These are phyloP conservation scores for Didymella glomerata DNA, from an alignment of 2,329 filamentous ascomycete genomes.

Conservation along the genomic window DNA sequence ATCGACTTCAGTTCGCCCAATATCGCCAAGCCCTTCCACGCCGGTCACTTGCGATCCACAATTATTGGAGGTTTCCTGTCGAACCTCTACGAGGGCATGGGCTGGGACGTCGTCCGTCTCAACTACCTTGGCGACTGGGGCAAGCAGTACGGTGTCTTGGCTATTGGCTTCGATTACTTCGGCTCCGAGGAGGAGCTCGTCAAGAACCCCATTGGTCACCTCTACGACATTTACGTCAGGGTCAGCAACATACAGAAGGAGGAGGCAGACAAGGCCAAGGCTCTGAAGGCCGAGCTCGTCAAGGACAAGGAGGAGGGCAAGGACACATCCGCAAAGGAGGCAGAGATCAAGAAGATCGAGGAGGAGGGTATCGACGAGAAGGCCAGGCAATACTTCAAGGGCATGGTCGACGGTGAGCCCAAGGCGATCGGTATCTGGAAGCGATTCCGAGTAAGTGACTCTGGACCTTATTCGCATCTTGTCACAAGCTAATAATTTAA, in stretches of 20 bases:
- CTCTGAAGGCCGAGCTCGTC: constrained; percentile 56
- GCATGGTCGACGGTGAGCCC: constrained; percentile 70
- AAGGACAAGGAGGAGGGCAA: constrained; percentile 54
- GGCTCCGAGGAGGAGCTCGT: constrained; percentile 75
- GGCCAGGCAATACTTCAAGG: constrained; percentile 75
- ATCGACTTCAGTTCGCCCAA: constrained; percentile 88
- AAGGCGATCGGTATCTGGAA: constrained; percentile 69
- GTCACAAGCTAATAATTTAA: constrained; percentile 20
- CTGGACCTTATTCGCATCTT: neutral
- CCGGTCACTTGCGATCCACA: constrained; percentile 77
- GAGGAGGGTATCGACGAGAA: constrained; percentile 68
- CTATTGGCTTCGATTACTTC: constrained; percentile 77
- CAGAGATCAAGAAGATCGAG: constrained; percentile 52
- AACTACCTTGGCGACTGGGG: constrained; percentile 86
- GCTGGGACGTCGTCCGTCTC: constrained; percentile 75
- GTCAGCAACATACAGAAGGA: constrained; percentile 70
- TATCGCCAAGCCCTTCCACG: constrained; percentile 84
- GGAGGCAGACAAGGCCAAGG: constrained; percentile 72
- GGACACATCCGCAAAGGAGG: constrained; percentile 53
- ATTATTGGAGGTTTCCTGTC: constrained; percentile 78
- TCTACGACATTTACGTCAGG: constrained; percentile 82
- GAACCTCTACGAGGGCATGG: constrained; percentile 72
- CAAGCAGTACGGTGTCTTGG: constrained; percentile 75
- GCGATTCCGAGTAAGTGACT: constrained; percentile 60
- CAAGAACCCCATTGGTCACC: constrained; percentile 79